A percentile compares a stretch with the other conserved stretches of the same genome.
phyloP scores from a whole-genome alignment of 2,329 filamentous ascomycete genomes.

The Alternaria sp. region DNA sequence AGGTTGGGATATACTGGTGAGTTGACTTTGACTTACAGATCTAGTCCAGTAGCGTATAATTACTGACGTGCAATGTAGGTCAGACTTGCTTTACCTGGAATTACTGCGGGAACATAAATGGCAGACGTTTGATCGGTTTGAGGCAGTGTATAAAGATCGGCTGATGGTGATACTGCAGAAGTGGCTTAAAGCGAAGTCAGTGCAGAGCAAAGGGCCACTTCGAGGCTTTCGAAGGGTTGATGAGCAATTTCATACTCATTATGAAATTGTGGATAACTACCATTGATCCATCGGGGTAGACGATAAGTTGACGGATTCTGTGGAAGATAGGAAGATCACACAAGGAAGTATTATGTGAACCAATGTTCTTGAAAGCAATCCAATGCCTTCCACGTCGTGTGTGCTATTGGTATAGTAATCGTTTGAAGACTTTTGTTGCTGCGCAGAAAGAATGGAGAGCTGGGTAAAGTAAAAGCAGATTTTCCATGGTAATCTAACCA shows the following conservation, averaged over 20 bases:
- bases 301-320: fast-evolving
- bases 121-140: not conserved
- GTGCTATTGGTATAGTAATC: not conserved
- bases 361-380: not conserved
- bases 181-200: not conserved
- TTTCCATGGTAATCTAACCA: too few relatives aligned
- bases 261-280: not conserved
- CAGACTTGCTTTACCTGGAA: not conserved
- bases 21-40: not conserved
- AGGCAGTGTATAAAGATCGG: not conserved
- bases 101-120: not conserved
- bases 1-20: not conserved
- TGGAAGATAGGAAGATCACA: not conserved
- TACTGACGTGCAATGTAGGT: not conserved
- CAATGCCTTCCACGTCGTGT: fast-evolving
- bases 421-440: not conserved
- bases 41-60: too few relatives aligned
- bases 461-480: too few relatives aligned
- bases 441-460: not conserved
- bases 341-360: not conserved
- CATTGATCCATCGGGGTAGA: not conserved
- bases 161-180: not conserved
- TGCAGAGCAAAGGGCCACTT: not conserved
- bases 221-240: not conserved
- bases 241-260: not conserved